phyloP scores from a whole-genome alignment of 2,329 filamentous ascomycete species.

The Parascedosporium putredinis region DNA sequence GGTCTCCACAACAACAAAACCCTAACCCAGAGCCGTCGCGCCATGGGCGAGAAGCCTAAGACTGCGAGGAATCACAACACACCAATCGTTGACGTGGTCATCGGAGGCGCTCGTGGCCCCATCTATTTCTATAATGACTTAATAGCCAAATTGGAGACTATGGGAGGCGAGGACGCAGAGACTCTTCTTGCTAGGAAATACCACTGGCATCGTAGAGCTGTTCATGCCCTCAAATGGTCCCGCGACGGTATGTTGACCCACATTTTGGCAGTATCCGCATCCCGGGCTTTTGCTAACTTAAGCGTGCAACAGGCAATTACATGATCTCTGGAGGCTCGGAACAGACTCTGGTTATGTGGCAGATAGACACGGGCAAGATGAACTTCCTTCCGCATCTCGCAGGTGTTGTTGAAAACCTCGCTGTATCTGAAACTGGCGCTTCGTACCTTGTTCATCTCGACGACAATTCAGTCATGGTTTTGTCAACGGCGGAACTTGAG shows the following conservation, averaged over 20 bases:
- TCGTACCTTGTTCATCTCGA: constrained; percentile 78
- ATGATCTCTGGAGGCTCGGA: constrained; percentile 87
- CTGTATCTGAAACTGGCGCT: constrained; percentile 67
- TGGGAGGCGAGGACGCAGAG: constrained; percentile 30
- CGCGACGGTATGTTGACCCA: constrained; percentile 55
- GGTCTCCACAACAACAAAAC: constrained; percentile 17
- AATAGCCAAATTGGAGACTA: constrained; percentile 43
- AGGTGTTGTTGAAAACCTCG: constrained; percentile 72
- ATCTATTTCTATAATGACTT: constrained; percentile 78
- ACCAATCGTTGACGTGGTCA: constrained; percentile 56
- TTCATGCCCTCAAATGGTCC: constrained; percentile 84
- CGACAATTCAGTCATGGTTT: constrained; percentile 83
- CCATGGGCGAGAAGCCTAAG: constrained; percentile 9
- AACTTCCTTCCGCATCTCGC: constrained; percentile 86
- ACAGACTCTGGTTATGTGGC: constrained; percentile 84
- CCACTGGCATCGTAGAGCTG: constrained; percentile 85
- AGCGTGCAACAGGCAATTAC: constrained; percentile 63
- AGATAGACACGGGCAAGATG: constrained; percentile 74
- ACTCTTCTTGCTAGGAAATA: constrained; percentile 53
- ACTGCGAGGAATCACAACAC: constrained; percentile 11
- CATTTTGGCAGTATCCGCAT: background rate
- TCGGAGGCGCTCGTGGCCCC: constrained; percentile 67
- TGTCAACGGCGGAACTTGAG: constrained; percentile 82
- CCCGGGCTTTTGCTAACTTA: constrained; percentile 19
- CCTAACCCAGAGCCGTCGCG: constrained; percentile 16